Evolutionary conservation across 2,329 filamentous ascomycete species (phyloP), one percentile per base, ranked within the genome.

Genomic region (Pseudohalonectria lignicola): DNA sequence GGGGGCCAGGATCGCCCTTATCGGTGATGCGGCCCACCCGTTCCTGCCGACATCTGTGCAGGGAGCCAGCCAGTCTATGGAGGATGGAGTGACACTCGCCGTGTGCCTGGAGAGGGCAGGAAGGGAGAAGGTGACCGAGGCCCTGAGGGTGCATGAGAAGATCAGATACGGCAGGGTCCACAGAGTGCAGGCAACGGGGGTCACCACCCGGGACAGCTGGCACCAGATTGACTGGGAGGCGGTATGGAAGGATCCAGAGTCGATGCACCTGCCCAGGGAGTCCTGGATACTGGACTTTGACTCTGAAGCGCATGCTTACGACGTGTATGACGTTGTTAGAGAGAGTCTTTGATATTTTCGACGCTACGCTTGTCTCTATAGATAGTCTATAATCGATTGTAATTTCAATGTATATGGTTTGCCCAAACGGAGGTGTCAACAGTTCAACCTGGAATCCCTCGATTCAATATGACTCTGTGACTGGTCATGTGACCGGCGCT

Each of bases 251-350:
- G 53, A 66, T 36, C 65, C 64, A 1, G 54, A 61, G 41, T 59
- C 55, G 17, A 56, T 69, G 44, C 58, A 66, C 39, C 48, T 70
- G 36, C 53, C 60, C 9, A 56, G 65, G 30, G 65, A 70, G 45
- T 61, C 59, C 36, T 71, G 67, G 66, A 53, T 71, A 7, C 53
- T 69, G 16, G 52, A 58, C 28, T 67, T 69, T 44, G 67, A 73
- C 45, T 61, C 65, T 18, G 66, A 71, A 51, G 54, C 49, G 23
- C 59, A 68, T 43, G 63, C 65, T 1, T 62, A 66, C 17, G 28
- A 44, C 23, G 39, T n/a, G 12, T 42, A 44, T 39, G 57, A 60
- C n/a, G n/a, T n/a, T n/a, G n/a, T n/a, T n/a, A n/a, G n/a, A n/a
- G n/a, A n/a, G n/a, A n/a, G n/a, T n/a, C n/a, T n/a, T n/a, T n/a